A percentile compares a stretch with the other conserved stretches of the same genome.
Evolutionary conservation across 1,284 basidiomycete genomes (phyloP).

Genomic region (Apiotrichum porosum): DNA sequence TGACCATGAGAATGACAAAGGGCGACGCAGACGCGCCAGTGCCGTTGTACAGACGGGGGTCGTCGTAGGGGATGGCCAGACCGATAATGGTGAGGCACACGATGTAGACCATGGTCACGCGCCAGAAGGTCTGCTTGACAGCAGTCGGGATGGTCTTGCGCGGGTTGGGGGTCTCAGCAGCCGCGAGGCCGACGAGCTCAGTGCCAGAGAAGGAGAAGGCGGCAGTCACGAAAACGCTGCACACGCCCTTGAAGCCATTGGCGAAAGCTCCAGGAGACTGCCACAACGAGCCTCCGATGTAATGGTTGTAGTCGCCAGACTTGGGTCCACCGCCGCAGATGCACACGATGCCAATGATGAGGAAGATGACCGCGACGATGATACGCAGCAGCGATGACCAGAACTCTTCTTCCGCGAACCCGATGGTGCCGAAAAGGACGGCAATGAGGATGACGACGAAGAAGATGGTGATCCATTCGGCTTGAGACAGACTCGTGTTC

Average conservation of each 20-base stretch:
- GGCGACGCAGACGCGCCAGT: conserved; percentile 51
- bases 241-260: conserved; percentile 52
- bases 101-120: conserved; percentile 54
- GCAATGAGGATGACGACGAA: conserved; percentile 28
- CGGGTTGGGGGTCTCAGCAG: conserved; percentile 32
- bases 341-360: conserved; percentile 41
- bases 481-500: conserved; percentile 37
- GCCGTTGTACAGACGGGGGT: conserved; percentile 38
- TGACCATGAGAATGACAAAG: conserved; percentile 53
- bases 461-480: conserved; percentile 49
- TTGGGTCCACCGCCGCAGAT: conserved; percentile 42
- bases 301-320: conserved; percentile 31
- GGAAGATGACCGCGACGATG: conserved; percentile 46
- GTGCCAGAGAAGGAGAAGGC: conserved; percentile 61
- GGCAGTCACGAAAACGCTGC: conserved; percentile 49
- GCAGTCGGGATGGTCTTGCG: conserved; percentile 16
- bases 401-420: conserved; percentile 48
- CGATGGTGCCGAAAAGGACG: conserved; percentile 33
- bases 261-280: conserved; percentile 46
- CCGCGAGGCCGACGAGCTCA: conserved; percentile 11
- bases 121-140: conserved; percentile 53
- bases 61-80: conserved; percentile 49
- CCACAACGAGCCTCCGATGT: conserved; percentile 40
- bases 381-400: conserved; percentile 47
- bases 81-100: conserved; percentile 53